Evolutionary conservation across 2,329 filamentous ascomycete species (phyloP), one percentile per base, ranked within the genome.

Genomic region (Apiospora malaysiana): DNA sequence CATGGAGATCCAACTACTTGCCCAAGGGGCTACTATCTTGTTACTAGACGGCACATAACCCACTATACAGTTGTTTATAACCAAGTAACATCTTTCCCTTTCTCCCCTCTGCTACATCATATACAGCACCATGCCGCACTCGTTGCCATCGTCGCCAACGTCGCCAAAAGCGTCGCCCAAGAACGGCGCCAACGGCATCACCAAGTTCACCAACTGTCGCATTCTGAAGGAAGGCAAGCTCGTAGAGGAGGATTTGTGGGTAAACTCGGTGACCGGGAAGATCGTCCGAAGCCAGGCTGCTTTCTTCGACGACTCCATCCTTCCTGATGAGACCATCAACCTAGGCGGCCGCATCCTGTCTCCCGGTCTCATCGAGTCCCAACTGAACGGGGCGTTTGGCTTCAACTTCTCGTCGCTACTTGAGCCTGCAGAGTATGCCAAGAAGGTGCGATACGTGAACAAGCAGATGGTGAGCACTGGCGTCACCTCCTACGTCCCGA

Each of bases 301-400:
- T 46, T 92, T 92, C 79, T 95, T 93, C 79, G 90, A 91, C 76
- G 87, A 93, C 69, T 86, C 90, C 65, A 84, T 87, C 69, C 84
- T 91, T 2, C 93, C 95, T 1, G 93, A 95, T 78, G 83, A 90
- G 75, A 91, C 91, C 69, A 86, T 97, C 76, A 90, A 98, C 77
- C 89, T 98, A 1, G 89, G 90, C 68, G 94, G 94, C 71, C 93
- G 93, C 76, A 95, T 97, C 74, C 80, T 98, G 25, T 90, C 93
- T 0, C 94, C 95, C 0, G 95, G 95, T 37, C 87, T 98, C 78
- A 96, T 98, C 76, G 95, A 98, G 75, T 92, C 92, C 69, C 95
- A 98, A 81, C 90, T 98, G 75, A 98, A 98, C 78, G 95, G 95
- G 66, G 94, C 93, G 12, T 95, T 94, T 77, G 94, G 94, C 70